Conservation (phyloP, 139 green algal species). For the Chlamydomonas schloesseri region DNA sequence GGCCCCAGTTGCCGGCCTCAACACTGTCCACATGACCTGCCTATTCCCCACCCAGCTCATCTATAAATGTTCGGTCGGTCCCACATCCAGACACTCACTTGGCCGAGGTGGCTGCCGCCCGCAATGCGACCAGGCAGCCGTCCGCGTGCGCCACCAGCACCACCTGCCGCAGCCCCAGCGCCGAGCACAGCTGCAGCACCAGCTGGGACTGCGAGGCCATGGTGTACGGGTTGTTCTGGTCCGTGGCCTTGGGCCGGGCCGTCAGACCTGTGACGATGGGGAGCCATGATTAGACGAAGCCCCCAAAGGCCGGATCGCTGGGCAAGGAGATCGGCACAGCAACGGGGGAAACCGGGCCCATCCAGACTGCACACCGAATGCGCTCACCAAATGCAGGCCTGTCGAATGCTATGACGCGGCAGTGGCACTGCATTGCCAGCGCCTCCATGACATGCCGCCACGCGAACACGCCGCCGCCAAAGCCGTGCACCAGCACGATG, state of each 20-base stretch:
- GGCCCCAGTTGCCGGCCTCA: too few relatives aligned
- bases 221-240: constrained; percentile 57
- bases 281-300: too few relatives aligned
- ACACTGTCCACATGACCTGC: too few relatives aligned
- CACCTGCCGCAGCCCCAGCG: constrained; percentile 59
- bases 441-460: constrained; percentile 85
- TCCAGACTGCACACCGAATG: too few relatives aligned
- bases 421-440: constrained; percentile 70
- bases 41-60: too few relatives aligned
- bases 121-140: constrained; percentile 75
- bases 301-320: too few relatives aligned
- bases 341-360: too few relatives aligned
- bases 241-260: constrained; percentile 41
- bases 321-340: too few relatives aligned
- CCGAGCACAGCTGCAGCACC: constrained; percentile 64
- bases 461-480: constrained; percentile 82
- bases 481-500: constrained; percentile 82
- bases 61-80: too few relatives aligned
- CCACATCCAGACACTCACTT: constrained; percentile 6
- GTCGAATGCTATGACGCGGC: constrained; percentile 58
- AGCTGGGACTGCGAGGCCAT: constrained; percentile 67
- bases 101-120: constrained; percentile 60
- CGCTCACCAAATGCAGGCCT: constrained; percentile 49
- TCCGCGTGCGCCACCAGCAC: constrained; percentile 79
- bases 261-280: constrained; percentile 51